phyloP scores from a whole-genome alignment of 345 rosid genomes.

The Mallotus nudiflorus region DNA sequence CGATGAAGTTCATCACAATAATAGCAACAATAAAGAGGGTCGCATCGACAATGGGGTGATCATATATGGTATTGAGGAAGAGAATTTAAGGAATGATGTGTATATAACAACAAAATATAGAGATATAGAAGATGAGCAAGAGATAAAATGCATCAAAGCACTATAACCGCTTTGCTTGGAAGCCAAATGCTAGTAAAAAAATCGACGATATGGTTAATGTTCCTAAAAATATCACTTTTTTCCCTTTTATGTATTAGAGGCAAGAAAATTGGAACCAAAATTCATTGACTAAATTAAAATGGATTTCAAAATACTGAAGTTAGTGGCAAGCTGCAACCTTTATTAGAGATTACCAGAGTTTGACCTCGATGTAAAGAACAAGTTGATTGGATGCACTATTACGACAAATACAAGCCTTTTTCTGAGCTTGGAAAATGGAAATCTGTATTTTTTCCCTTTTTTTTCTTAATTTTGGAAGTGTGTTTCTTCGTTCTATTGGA shows the following conservation, averaged over 20 bases:
- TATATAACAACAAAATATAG: too few species aligned
- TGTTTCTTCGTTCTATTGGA: background rate
- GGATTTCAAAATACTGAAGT: slow-evolving; percentile 46
- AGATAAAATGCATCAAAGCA: too few species aligned
- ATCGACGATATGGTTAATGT: slow-evolving; percentile 90
- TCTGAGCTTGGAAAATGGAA: slow-evolving; percentile 87
- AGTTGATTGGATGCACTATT: slow-evolving; percentile 92
- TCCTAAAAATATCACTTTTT: too few species aligned
- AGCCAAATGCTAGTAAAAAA: slow-evolving; percentile 80
- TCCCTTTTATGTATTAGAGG: too few species aligned
- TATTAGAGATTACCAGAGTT: slow-evolving; percentile 81
- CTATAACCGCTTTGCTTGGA: slow-evolving; percentile 79
- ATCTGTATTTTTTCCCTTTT: background rate
- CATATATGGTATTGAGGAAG: too few species aligned
- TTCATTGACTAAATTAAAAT: background rate
- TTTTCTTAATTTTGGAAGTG: background rate
- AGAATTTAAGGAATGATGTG: too few species aligned
- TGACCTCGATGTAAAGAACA: slow-evolving; percentile 83
- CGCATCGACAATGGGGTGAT: too few species aligned
- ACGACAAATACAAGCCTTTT: slow-evolving; percentile 83
- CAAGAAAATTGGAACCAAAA: slow-evolving; percentile 10
- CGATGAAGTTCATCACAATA: too few species aligned
- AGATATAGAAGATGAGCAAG: too few species aligned
- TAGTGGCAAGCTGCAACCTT: slow-evolving; percentile 67
- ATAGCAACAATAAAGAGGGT: too few species aligned